Evolutionary conservation across 139 green algal species (phyloP), one percentile per base, ranked within the genome.

Genomic region (Coelastrella sp.): DNA sequence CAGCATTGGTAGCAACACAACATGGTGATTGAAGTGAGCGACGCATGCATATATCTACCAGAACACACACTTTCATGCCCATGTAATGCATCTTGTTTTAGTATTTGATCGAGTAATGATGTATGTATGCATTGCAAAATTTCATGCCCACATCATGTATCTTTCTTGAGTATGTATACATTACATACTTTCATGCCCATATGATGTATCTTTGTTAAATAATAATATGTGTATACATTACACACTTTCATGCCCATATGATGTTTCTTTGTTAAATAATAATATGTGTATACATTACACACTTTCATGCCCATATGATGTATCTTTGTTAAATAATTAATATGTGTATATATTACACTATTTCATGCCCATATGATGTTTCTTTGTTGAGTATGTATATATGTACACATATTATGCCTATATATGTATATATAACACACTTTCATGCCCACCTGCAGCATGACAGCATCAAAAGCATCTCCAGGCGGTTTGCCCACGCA

Each of bases 391-490:
- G n/a, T n/a, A n/a, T n/a, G 7, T 24, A 19, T 20, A n/a, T 83
- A 61, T 15, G 8, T 20, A 59, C 8, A 59, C 76, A 49, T 15
- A n/a, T n/a, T n/a, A n/a, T n/a, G n/a, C n/a, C n/a, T n/a, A n/a
- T n/a, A n/a, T n/a, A 85, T 70, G 49, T 11, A 17, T n/a, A 83
- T 17, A 25, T 3, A 83, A 61, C 76, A 83, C 14, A 8, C 1
- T 58, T 17, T 49, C 35, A 1, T 49, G 1, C 35, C 14, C 59
- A 90, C 75, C 86, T 90, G 59, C 24, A 90, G 58, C 24, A 57
- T 60, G 14, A 86, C 76, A 7, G 75, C 76, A 66, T 90, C 76
- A 79, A 81, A 90, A 8, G 60, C 35, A 56, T 86, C 76, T 6
- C 61, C 76, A 19, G 87, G 78, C n/a, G 87, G 78, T 49, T 78